Conservation (phyloP, 139 green algal genomes). For the Haematococcus lacustris region DNA sequence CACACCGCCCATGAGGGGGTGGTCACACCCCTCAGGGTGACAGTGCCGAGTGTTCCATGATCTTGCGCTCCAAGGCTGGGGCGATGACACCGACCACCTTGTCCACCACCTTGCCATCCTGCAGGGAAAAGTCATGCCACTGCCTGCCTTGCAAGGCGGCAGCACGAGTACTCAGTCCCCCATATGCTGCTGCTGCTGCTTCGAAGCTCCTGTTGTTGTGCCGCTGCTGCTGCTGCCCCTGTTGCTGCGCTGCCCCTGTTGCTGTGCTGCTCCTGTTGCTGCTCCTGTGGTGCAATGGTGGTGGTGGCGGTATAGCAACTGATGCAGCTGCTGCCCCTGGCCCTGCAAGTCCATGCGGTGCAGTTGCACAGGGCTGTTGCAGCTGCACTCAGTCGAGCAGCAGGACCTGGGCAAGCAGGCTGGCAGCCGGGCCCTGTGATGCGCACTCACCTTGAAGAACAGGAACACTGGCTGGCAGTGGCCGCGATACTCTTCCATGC, state of each 20-base stretch:
- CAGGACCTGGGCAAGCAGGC: neutral
- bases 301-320: neutral
- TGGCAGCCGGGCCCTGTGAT: neutral
- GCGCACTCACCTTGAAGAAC: slow-evolving; percentile 52
- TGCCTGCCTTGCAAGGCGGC: neutral
- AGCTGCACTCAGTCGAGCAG: too few relatives aligned
- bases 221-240: neutral
- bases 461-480: slow-evolving; percentile 58
- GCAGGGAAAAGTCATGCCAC: neutral
- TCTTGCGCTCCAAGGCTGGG: slow-evolving; percentile 13
- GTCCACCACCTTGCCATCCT: slow-evolving; percentile 33
- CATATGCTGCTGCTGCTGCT: neutral
- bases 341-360: neutral
- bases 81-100: slow-evolving; percentile 29
- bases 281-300: neutral
- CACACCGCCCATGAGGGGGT: too few relatives aligned
- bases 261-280: too few relatives aligned
- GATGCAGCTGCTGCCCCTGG: neutral
- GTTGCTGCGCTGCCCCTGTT: neutral
- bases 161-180: neutral
- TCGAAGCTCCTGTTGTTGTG: neutral
- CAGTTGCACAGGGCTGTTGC: neutral
- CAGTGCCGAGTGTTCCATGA: neutral
- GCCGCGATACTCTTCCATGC: slow-evolving; percentile 40
- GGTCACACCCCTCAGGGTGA: too few relatives aligned